A percentile compares a stretch with the other conserved stretches of the same genome.
phyloP scores from a whole-genome alignment of 495 filamentous ascomycete species.

The Talaromyces thailandensis region DNA sequence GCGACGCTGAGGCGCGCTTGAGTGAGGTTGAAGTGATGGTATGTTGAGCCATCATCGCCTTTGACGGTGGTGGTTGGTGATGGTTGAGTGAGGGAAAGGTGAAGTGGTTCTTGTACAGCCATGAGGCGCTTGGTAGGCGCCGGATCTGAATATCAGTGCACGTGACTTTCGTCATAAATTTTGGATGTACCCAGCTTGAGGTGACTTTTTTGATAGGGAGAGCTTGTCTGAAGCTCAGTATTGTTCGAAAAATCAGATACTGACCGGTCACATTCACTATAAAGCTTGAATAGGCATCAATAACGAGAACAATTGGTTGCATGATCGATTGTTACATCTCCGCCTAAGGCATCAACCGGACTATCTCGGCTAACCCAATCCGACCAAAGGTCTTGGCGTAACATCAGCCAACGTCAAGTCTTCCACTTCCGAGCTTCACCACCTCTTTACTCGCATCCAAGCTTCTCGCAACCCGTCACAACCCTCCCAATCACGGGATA shows the following conservation, averaged over 20 bases:
- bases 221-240: not conserved
- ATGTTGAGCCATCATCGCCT: not conserved
- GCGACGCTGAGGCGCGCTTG: conserved; percentile 34
- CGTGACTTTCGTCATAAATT: not conserved
- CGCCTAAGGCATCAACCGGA: conserved; percentile 16
- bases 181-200: not conserved
- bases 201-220: not conserved
- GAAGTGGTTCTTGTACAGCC: not conserved
- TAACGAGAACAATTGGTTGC: not conserved
- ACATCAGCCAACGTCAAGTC: conserved; percentile 6
- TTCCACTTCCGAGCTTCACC: conserved; percentile 20
- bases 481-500: conserved; percentile 8
- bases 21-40: conserved; percentile 15
- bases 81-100: not conserved
- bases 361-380: conserved; percentile 6
- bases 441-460: conserved; percentile 21
- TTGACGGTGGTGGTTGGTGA: conserved; percentile 7
- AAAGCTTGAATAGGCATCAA: not conserved
- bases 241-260: not conserved
- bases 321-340: not conserved
- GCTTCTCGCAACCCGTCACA: conserved; percentile 14
- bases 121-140: not conserved
- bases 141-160: not conserved
- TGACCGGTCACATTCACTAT: not conserved
- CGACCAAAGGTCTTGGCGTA: conserved; percentile 1